Percentiles rank a stretch among this genome's conserved stretches.
Evolutionary conservation across 1,284 basidiomycete species (phyloP).

Genomic region (Schizophyllum commune): DNA sequence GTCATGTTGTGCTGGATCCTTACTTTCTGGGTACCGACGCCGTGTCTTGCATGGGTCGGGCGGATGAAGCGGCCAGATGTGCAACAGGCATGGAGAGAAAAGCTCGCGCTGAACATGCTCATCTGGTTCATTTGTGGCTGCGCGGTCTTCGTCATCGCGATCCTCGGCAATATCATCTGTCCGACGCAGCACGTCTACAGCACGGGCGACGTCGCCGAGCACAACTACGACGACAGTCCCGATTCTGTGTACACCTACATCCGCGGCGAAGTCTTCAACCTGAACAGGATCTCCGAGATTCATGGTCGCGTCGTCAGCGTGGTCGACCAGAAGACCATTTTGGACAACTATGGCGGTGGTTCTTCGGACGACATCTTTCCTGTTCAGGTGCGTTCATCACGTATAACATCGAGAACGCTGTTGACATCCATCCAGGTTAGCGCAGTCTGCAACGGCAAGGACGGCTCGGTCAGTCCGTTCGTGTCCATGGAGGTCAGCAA

Average conservation of each 20-base stretch:
- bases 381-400: slow-evolving; percentile 61
- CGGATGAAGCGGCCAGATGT: slow-evolving; percentile 94
- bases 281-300: slow-evolving; percentile 48
- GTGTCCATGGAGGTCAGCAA: slow-evolving; percentile 78
- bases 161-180: slow-evolving; percentile 87
- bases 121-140: slow-evolving; percentile 92
- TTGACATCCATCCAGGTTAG: slow-evolving; percentile 53
- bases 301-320: slow-evolving; percentile 72
- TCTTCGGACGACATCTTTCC: slow-evolving; percentile 83
- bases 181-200: slow-evolving; percentile 92
- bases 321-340: slow-evolving; percentile 65
- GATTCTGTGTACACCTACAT: slow-evolving; percentile 78
- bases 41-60: slow-evolving; percentile 63
- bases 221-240: slow-evolving; percentile 57
- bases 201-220: slow-evolving; percentile 64
- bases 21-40: slow-evolving; percentile 86
- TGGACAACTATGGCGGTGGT: slow-evolving; percentile 78
- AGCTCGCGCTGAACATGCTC: slow-evolving; percentile 90
- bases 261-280: slow-evolving; percentile 90
- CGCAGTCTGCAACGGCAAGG: slow-evolving; percentile 86
- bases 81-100: slow-evolving; percentile 96
- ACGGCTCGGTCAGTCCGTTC: slow-evolving; percentile 78
- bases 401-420: background rate
- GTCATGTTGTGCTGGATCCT: slow-evolving; percentile 84
- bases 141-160: slow-evolving; percentile 89